Evolutionary conservation across 768 basidiomycete species (phyloP).

Genomic region (Boletus coccyginus): DNA sequence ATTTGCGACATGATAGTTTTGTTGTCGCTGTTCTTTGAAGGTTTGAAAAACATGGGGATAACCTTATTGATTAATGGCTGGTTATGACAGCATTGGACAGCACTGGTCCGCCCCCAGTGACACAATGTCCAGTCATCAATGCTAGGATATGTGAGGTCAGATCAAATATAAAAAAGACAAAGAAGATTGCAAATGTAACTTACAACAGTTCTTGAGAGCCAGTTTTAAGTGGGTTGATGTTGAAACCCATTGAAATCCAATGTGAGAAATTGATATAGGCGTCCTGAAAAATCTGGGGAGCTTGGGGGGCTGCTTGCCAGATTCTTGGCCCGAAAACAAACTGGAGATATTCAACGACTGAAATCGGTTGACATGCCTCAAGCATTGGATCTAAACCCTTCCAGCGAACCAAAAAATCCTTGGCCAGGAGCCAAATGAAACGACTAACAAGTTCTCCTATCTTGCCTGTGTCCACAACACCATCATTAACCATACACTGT

Average conservation of each 20-base stretch:
- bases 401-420: too few relatives aligned
- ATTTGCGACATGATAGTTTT: not conserved
- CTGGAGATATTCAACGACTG: too few relatives aligned
- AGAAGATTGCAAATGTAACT: not conserved
- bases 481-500: too few relatives aligned
- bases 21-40: not conserved
- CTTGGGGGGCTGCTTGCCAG: too few relatives aligned
- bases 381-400: too few relatives aligned
- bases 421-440: too few relatives aligned
- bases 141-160: not conserved
- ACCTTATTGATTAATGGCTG: not conserved
- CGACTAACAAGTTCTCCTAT: too few relatives aligned
- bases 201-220: not conserved
- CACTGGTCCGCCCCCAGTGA: not conserved
- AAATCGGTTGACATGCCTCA: too few relatives aligned
- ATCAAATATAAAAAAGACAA: not conserved
- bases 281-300: not conserved
- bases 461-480: too few relatives aligned
- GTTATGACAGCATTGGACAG: not conserved
- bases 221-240: not conserved
- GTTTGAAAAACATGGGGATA: not conserved
- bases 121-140: not conserved
- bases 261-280: not conserved
- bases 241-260: not conserved
- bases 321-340: too few relatives aligned